Conservation (phyloP, 148 eudicot genomes). For the Diospyros kaki region DNA sequence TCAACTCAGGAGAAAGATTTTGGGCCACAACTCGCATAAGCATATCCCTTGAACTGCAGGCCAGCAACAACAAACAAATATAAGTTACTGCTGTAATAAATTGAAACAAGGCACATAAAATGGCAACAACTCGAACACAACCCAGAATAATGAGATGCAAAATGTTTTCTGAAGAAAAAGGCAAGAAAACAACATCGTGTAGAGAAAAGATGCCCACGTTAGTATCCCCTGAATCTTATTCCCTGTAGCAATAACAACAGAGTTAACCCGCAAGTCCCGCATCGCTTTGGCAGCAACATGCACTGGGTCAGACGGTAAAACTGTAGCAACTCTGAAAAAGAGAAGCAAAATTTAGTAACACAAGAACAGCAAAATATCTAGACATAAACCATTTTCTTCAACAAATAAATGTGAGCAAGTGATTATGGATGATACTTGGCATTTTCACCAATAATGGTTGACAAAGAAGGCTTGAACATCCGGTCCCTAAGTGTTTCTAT, state of each 20-base stretch:
- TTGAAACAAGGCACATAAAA: not conserved
- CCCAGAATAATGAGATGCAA: slow-evolving; percentile 9
- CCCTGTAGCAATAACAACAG: slow-evolving; percentile 57
- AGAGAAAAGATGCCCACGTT: slow-evolving; percentile 44
- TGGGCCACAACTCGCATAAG: slow-evolving; percentile 93
- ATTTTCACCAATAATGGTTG: slow-evolving; percentile 69
- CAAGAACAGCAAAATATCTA: slow-evolving; percentile 2
- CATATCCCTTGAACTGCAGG: slow-evolving; percentile 81
- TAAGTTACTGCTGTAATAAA: not conserved
- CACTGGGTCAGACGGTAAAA: slow-evolving; percentile 80
- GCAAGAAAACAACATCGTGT: not conserved
- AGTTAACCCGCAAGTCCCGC: slow-evolving; percentile 69
- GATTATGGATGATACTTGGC: slow-evolving; percentile 45
- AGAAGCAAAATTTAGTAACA: slow-evolving; percentile 7
- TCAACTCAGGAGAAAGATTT: slow-evolving; percentile 78
- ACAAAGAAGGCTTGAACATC: slow-evolving; percentile 92
- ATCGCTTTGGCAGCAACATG: slow-evolving; percentile 81
- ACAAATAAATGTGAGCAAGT: not conserved
- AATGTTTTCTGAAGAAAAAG: slow-evolving; percentile 4
- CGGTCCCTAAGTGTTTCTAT: slow-evolving; percentile 89
- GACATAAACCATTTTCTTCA: slow-evolving; percentile 1
- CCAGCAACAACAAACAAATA: slow-evolving; percentile 7
- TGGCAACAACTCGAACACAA: not conserved
- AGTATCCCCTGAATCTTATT: slow-evolving; percentile 78
- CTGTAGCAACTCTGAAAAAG: slow-evolving; percentile 58